A percentile compares a stretch with the other conserved stretches of the same genome.
Evolutionary conservation across 148 eudicot species (phyloP).

Genomic region (Chenopodium album): DNA sequence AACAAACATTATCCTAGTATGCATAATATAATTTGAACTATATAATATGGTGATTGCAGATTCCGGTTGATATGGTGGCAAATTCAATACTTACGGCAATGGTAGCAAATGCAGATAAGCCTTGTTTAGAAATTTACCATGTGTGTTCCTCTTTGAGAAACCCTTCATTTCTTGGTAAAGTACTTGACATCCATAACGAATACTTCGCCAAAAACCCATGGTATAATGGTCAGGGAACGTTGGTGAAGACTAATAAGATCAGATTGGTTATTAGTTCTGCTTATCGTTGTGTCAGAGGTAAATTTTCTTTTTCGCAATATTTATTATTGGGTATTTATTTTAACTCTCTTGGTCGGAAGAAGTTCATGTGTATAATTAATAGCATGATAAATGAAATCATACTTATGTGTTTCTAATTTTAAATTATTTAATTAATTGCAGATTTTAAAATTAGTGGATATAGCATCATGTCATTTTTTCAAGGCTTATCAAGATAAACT

Average conservation of each 20-base stretch:
- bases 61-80: constrained; percentile 48
- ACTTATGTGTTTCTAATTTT: too few relatives aligned
- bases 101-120: constrained; percentile 37
- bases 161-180: constrained; percentile 14
- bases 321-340: too few relatives aligned
- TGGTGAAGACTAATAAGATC: constrained; percentile 25
- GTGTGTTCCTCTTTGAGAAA: constrained; percentile 44
- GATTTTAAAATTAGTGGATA: constrained; percentile 6
- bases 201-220: constrained; percentile 48
- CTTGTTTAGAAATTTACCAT: constrained; percentile 34
- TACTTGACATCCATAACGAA: constrained; percentile 18
- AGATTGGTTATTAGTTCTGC: background rate
- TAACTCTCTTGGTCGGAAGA: too few relatives aligned
- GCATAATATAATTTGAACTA: too few relatives aligned
- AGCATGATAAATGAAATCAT: too few relatives aligned
- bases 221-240: constrained; percentile 36
- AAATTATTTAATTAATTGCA: background rate
- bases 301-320: too few relatives aligned
- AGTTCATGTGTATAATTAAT: too few relatives aligned
- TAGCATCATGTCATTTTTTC: background rate
- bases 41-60: constrained; percentile 15
- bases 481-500: background rate
- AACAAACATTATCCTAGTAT: too few relatives aligned
- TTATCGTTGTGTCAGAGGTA: background rate
- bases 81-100: constrained; percentile 26